Evolutionary conservation across 2,329 filamentous ascomycete species (phyloP), one percentile per base, ranked within the genome.

Genomic region (Cladorrhinum sp.): DNA sequence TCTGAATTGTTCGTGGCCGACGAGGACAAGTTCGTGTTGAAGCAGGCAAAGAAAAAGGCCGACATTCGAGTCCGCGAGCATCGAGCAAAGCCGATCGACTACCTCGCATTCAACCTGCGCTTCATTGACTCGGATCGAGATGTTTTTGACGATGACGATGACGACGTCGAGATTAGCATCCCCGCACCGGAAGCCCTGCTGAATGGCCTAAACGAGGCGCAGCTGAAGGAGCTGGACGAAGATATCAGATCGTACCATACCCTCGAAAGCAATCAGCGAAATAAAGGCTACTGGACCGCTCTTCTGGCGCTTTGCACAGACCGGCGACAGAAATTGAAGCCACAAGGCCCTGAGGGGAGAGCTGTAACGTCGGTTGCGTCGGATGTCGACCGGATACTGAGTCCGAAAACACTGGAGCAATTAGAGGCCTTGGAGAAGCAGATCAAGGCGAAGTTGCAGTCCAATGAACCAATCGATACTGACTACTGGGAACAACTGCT

Each of bases 401-500:
- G 85, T 2, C 91, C 92, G 8, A 99, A 99, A 77, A 85, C 87
- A 16, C 87, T 91, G 68, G 88, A 92, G 68, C 91, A 98, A 73
- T 80, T 99, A n/a, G 89, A 93, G 71, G 84, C 84, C 18, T 80
- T 99, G 53, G 93, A 99, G 75, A 85, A 81, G 65, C 93, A 98
- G 77, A 95, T 99, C 73, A 87, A 86, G 72, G 80, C 82, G 16
- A 99, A 99, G 77, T 79, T 99, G 52, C 83, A 87, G 56, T 96
- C 92, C 7, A 88, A 96, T 71, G 93, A 97, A 71, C 88, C 91
- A 41, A 93, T 99, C 66, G 95, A 99, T 74, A 92, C 90, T 2
- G 95, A 99, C 75, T 99, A 98, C 74, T 99, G 95, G 95, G 92
- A 96, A 72, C 91, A 96, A 72, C 80, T 99, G 16, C 80, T 99